Conservation (phyloP, 164 flowering plant genomes). For the Dillenia turbinata region DNA sequence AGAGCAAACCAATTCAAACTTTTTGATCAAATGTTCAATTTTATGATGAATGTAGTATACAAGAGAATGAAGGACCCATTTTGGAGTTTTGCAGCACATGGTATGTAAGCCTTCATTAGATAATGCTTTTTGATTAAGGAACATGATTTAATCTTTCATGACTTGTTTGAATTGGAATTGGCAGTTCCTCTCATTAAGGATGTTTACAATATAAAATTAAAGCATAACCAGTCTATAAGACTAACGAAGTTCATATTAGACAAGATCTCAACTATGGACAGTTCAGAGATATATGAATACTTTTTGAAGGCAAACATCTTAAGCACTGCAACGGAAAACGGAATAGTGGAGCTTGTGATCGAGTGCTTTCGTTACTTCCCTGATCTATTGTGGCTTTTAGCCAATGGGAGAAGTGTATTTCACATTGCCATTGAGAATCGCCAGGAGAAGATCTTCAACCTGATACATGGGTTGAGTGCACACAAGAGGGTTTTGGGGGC, state of each 20-base stretch:
- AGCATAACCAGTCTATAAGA: not conserved
- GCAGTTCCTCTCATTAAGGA: conserved; percentile 4
- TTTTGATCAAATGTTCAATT: too few relatives aligned
- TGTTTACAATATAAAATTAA: conserved; percentile 1
- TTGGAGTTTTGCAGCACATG: too few relatives aligned
- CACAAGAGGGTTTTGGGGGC: not conserved
- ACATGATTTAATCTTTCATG: too few relatives aligned
- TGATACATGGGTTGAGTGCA: conserved; percentile 4
- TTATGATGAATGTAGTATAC: too few relatives aligned
- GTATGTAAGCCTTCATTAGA: too few relatives aligned
- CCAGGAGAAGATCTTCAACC: conserved; percentile 4
- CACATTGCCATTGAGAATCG: conserved; percentile 6
- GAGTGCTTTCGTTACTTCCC: conserved; percentile 3
- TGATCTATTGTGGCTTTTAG: not conserved
- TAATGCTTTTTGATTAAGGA: too few relatives aligned
- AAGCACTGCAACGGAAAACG: not conserved
- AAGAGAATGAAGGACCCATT: too few relatives aligned
- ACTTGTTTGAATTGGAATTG: too few relatives aligned
- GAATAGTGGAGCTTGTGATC: conserved; percentile 1
- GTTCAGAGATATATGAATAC: not conserved
- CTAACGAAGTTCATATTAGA: not conserved
- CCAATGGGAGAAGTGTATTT: not conserved
- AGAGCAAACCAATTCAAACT: too few relatives aligned
- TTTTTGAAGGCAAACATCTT: not conserved
- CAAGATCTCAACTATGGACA: not conserved